Base-by-base conservation (phyloP, 345 rosid species). In the Populus alba region DNA sequence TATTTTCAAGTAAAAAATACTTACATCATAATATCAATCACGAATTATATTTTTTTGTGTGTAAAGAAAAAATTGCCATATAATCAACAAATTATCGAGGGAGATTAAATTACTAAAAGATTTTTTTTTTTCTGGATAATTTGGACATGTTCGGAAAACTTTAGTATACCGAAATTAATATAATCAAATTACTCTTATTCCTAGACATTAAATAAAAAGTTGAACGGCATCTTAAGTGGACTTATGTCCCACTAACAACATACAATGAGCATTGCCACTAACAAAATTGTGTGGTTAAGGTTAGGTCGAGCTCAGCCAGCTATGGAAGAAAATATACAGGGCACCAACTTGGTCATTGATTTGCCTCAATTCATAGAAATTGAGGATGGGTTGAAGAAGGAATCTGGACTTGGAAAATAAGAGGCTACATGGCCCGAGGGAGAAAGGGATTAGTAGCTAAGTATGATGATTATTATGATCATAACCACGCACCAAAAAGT, bases 251-350 rank as follows among this genome's bases (percentile, higher is more conserved):
- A 33, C 65, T 53, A 35, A 57, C 23, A 33, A 17, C 57, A 51
- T 57, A 57, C 20, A 29, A 7, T 47, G 23, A 18, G 25, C 51
- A 65, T 5, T 33, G 35, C 31, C 35, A 67, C 20, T 3, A 20
- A 20, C 5, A n/a, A 9, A 41, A 35, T 51, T n/a, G 47, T 57
- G 25, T 57, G 76, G 10, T 75, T 22, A 70, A 33, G 22, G 31
- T 71, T 76, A 18, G 66, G 80, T 39, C 74, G 25, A 67, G 72
- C 18, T 18, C 18, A 55, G 73, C 74, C 73, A 66, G 63, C 77
- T 41, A 55, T 66, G 39, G 1, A 27, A 49, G 74, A 55, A 71
- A 39, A 43, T n/a, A 43, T n/a, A 57, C 8, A 66, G 33, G 12
- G 65, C 27, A 35, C 69, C 80, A 38, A 16, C 38, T 66, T 25